These are phyloP conservation scores for Lodderomyces orthopsilosis DNA, from an alignment of 1,139 yeast species.

Conservation along the genomic window DNA sequence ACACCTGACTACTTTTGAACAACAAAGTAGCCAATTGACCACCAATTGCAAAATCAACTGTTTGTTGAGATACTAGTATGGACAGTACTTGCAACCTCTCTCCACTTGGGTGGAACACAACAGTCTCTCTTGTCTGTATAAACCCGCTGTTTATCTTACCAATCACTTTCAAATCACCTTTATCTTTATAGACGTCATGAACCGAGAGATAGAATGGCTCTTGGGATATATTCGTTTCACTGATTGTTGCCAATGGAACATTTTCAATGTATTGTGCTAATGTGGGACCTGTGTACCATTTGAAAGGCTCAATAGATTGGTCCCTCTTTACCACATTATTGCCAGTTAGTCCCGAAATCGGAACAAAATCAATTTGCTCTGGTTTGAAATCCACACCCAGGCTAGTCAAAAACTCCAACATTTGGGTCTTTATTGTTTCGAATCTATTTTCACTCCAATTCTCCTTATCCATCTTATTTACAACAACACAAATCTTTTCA, in stretches of 20 bases:
- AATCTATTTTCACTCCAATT: constrained; percentile 70
- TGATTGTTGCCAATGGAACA: constrained; percentile 17
- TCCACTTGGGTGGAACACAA: constrained; percentile 55
- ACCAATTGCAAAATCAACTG: constrained; percentile 49
- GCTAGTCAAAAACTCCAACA: constrained; percentile 53
- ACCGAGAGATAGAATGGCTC: constrained; percentile 50
- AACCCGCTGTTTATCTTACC: constrained; percentile 79
- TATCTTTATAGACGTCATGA: constrained; percentile 38
- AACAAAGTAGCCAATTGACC: constrained; percentile 70
- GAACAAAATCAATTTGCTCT: constrained; percentile 62
- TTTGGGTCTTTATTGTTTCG: constrained; percentile 55
- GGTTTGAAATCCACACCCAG: constrained; percentile 58
- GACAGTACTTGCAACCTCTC: constrained; percentile 35
- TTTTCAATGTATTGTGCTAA: constrained; percentile 56
- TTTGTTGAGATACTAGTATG: constrained; percentile 24
- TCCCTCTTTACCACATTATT: constrained; percentile 64
- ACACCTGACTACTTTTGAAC: constrained; percentile 44
- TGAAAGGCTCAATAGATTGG: constrained; percentile 25
- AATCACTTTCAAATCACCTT: constrained; percentile 46
- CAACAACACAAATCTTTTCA: constrained; percentile 68
- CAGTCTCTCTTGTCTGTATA: constrained; percentile 73
- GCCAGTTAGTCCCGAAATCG: constrained; percentile 85
- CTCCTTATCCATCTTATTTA: constrained; percentile 83
- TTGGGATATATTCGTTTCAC: constrained; percentile 8
- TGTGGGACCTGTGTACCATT: constrained; percentile 69